These are phyloP conservation scores for Colletotrichum lindemuthianum DNA, from an alignment of 2,329 filamentous ascomycete genomes.

Conservation along the genomic window DNA sequence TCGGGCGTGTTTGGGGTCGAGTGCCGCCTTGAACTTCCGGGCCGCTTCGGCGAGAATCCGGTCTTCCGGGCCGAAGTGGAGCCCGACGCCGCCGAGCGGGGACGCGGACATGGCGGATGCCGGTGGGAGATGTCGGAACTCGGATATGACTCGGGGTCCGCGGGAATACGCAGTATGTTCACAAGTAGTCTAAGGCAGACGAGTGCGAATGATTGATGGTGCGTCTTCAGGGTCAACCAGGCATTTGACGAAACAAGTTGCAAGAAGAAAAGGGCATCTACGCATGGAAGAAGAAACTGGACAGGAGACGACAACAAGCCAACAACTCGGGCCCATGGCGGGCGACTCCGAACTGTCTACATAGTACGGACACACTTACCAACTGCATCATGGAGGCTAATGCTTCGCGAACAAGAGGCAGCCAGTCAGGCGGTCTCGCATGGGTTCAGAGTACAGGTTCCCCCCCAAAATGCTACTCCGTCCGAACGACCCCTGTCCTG, in stretches of 20 bases:
- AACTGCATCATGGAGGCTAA: conserved; percentile 26
- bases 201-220: too few relatives aligned
- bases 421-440: conserved; percentile 23
- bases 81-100: neutral
- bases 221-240: neutral
- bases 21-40: conserved; percentile 32
- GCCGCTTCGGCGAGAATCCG: conserved; percentile 18
- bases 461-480: conserved; percentile 9
- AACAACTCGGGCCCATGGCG: neutral
- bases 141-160: conserved; percentile 12
- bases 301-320: neutral
- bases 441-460: neutral
- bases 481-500: conserved; percentile 23
- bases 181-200: neutral
- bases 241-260: neutral
- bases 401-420: conserved; percentile 27
- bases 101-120: conserved; percentile 18
- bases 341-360: neutral
- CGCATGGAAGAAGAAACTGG: conserved; percentile 3
- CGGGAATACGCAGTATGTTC: neutral
- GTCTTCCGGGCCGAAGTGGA: conserved; percentile 7
- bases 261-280: neutral
- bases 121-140: conserved; percentile 8
- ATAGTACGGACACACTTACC: neutral
- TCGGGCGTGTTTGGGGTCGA: conserved; percentile 34